A percentile compares a stretch with the other conserved stretches of the same genome.
Evolutionary conservation across 2,329 filamentous ascomycete genomes (phyloP).

Genomic region (Didymellaceae sp.): DNA sequence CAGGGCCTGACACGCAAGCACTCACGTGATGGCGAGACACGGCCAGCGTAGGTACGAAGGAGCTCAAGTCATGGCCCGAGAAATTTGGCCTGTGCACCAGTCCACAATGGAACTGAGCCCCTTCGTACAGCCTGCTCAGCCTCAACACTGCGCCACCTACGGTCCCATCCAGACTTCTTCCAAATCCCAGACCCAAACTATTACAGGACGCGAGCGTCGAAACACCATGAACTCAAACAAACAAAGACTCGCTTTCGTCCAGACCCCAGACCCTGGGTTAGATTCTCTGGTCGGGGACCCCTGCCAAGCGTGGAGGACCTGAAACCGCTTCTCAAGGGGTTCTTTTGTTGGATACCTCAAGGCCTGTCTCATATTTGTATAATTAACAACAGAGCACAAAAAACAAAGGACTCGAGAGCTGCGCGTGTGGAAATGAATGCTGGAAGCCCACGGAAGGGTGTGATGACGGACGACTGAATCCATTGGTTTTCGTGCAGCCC

Average conservation of each 20-base stretch:
- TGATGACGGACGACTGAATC: background rate
- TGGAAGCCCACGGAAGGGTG: too few species aligned
- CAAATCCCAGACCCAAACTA: background rate
- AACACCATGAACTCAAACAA: conserved; percentile 1
- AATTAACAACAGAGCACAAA: background rate
- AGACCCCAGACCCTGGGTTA: background rate
- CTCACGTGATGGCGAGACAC: too few species aligned
- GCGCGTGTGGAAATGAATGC: too few species aligned
- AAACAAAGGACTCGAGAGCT: background rate
- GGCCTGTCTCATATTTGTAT: background rate
- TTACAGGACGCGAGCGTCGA: background rate
- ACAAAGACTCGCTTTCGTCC: background rate
- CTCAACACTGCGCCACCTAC: conserved; percentile 7
- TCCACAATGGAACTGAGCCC: too few species aligned
- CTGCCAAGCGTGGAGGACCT: conserved; percentile 1
- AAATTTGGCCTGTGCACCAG: too few species aligned
- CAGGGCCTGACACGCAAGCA: too few species aligned
- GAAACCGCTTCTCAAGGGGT: background rate
- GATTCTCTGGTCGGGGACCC: background rate
- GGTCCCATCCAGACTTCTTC: background rate
- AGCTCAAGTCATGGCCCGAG: too few species aligned
- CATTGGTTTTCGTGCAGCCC: too few species aligned
- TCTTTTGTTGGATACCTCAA: background rate
- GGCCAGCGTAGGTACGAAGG: too few species aligned
- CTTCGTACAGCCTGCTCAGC: too few species aligned